Conservation (phyloP, 192 early-diverging fungal species). For the Backusella circina region DNA sequence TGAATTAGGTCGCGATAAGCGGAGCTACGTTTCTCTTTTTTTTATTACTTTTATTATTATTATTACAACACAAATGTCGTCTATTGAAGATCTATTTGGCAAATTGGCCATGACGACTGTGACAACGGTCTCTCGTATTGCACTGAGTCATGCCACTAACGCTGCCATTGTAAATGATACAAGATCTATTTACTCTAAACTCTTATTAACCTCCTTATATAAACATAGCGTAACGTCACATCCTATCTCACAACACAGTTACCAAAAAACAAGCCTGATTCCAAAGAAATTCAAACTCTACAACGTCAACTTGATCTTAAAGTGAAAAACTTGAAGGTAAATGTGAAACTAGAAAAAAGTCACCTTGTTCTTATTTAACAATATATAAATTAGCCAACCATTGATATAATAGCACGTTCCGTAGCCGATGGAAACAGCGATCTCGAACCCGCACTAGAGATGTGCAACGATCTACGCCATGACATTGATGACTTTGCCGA, state of each 20-base stretch:
- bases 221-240: conserved; percentile 24
- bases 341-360: too few species aligned
- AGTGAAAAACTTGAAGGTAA: conserved; percentile 34
- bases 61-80: conserved; percentile 11
- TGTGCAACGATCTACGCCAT: conserved; percentile 47
- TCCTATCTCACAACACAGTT: conserved; percentile 17
- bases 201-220: not conserved
- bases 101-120: conserved; percentile 35
- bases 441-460: conserved; percentile 51
- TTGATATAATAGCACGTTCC: conserved; percentile 63
- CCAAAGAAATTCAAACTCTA: conserved; percentile 11
- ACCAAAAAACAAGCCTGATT: conserved; percentile 15
- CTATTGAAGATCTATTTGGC: conserved; percentile 32
- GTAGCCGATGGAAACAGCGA: conserved; percentile 60
- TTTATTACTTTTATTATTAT: not conserved
- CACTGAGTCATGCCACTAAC: conserved; percentile 33
- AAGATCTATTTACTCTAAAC: not conserved
- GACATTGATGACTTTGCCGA: conserved; percentile 48
- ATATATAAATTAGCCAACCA: conserved; percentile 45
- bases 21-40: not conserved
- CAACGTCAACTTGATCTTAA: conserved; percentile 34
- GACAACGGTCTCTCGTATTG: conserved; percentile 30
- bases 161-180: conserved; percentile 28
- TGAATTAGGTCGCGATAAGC: not conserved
- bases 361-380: not conserved